Evolutionary conservation across 805 yeast genomes (phyloP).

Genomic region (Yamadazyma takamatsuzukensis): DNA sequence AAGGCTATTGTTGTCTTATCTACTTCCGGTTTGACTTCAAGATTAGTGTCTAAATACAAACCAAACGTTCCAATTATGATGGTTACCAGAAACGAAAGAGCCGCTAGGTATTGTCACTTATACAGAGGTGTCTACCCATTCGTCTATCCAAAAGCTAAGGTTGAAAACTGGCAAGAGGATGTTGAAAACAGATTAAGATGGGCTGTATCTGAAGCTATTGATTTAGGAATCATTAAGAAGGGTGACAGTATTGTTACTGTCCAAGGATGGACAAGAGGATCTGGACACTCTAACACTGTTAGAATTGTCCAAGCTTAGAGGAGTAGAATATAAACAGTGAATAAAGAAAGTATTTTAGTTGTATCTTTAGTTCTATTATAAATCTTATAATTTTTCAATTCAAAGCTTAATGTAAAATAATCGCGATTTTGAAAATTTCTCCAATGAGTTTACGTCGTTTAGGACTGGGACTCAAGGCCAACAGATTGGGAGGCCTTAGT

Average conservation of each 20-base stretch:
- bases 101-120: conserved; percentile 94
- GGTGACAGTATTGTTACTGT: conserved; percentile 91
- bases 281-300: conserved; percentile 98
- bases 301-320: conserved; percentile 77
- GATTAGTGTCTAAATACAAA: conserved; percentile 95
- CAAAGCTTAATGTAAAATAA: too few relatives aligned
- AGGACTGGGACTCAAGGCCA: too few relatives aligned
- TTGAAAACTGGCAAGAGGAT: conserved; percentile 91
- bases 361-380: too few relatives aligned
- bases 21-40: conserved; percentile 92
- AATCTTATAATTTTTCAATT: too few relatives aligned
- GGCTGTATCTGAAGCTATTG: conserved; percentile 88
- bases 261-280: conserved; percentile 99
- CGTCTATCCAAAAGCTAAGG: conserved; percentile 63
- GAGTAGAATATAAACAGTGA: neutral
- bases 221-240: conserved; percentile 76
- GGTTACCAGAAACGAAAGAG: conserved; percentile 92
- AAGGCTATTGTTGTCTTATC: conserved; percentile 96
- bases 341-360: too few relatives aligned
- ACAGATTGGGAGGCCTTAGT: too few relatives aligned
- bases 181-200: conserved; percentile 91
- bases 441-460: too few relatives aligned
- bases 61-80: conserved; percentile 95
- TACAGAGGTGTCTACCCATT: conserved; percentile 99
- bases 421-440: too few relatives aligned